Base-by-base conservation (phyloP, 768 basidiomycete genomes). In the Trametes cubensis region DNA sequence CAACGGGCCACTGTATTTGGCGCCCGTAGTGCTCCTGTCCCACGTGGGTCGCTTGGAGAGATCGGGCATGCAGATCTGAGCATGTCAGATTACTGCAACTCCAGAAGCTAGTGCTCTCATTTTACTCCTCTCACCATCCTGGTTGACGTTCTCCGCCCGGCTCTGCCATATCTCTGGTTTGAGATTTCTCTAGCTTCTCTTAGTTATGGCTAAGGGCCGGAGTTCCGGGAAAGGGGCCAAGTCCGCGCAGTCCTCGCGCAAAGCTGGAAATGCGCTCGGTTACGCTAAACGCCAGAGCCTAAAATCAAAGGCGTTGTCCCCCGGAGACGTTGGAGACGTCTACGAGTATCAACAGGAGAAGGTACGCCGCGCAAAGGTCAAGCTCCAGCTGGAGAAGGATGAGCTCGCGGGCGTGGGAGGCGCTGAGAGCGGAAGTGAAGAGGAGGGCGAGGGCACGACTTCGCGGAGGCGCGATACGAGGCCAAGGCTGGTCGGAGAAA, bases 311-410 rank as follows among this genome's bases (percentile, higher is more conserved):
- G 76, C 77, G 53, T 58, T 73, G 18, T 54, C 67, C 18, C 69
- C 59, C n/a, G 56, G 45, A 6, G 55, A 72, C 17, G 69, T 79
- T 34, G 68, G 76, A 21, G 87, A 90, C 66, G 79, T 89, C 0
- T 90, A 90, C 70, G 89, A 90, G 67, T 85, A 85, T 61, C 75
- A 81, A 57, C 78, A 79, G 26, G 80, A 80, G 38, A 79, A 77
- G 56, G 74, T 76, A 20, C 78, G 83, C 59, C 78, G 89, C 34
- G 77, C 81, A 1, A 82, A 82, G 55, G 71, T 89, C 39, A 73
- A 70, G 47, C 76, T 87, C 38, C 78, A 83, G 34, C 73, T 90
- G 39, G 86, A 84, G 67, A 79, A 76, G 44, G 84, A 87, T 41
- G 87, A 90, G 70, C 72, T 75, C 2, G 68, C 53, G 6, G 69